Evolutionary conservation across 495 filamentous ascomycete species (phyloP).

Genomic region (Penicillium maclennaniae): DNA sequence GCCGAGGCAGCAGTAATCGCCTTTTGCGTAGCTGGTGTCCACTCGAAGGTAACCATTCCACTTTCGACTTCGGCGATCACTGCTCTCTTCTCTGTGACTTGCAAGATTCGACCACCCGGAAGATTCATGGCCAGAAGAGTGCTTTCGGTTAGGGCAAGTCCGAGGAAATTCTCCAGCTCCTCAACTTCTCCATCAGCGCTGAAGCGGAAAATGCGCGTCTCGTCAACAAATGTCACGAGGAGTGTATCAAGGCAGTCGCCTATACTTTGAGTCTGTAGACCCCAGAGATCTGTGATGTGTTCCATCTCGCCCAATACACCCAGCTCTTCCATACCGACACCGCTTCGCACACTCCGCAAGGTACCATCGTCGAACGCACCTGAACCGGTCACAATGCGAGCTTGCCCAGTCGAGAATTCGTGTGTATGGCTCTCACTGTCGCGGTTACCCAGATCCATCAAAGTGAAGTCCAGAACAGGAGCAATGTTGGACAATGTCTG

Average conservation of each 20-base stretch:
- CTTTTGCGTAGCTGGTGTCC: conserved; percentile 55
- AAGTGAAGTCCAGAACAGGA: conserved; percentile 85
- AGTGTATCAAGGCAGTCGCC: conserved; percentile 61
- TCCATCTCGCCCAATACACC: conserved; percentile 78
- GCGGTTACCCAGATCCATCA: conserved; percentile 91
- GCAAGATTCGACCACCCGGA: conserved; percentile 60
- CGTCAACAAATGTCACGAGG: conserved; percentile 74
- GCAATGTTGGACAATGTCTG: conserved; percentile 83
- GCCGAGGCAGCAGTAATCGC: conserved; percentile 76
- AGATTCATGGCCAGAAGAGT: conserved; percentile 72
- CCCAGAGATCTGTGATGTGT: conserved; percentile 67
- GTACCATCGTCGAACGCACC: conserved; percentile 85
- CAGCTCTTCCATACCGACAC: conserved; percentile 87
- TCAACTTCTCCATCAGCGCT: conserved; percentile 72
- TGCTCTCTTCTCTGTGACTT: conserved; percentile 67
- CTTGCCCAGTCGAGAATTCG: conserved; percentile 92
- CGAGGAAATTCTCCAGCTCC: conserved; percentile 70
- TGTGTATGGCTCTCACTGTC: conserved; percentile 73
- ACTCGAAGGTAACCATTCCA: conserved; percentile 63
- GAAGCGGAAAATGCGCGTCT: conserved; percentile 82
- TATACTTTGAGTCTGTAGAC: conserved; percentile 49
- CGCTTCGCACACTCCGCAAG: conserved; percentile 82
- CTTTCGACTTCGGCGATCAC: conserved; percentile 64
- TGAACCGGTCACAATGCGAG: conserved; percentile 87
- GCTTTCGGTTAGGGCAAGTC: conserved; percentile 62